Evolutionary conservation across 2,329 filamentous ascomycete genomes (phyloP), one percentile per base, ranked within the genome.

Genomic region (Trichophaea hybrida): DNA sequence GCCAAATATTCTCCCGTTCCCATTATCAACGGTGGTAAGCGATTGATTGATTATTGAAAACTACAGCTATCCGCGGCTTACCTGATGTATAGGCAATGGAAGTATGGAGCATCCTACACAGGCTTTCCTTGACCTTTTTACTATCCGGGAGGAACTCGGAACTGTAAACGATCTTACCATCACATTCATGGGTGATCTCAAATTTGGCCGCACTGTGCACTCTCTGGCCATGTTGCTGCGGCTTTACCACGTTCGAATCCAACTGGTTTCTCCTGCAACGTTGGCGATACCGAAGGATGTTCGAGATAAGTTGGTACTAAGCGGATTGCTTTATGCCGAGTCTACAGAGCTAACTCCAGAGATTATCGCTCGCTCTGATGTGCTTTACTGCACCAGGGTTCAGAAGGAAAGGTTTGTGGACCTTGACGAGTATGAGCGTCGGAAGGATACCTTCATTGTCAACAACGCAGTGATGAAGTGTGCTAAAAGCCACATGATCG

Each of bases 81-180:
- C 13, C 13, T 43, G 6, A 3, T 10, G 8, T 58, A 33, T 37
- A 65, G 67, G 93, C 55, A 98, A 98, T 72, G 93, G 93, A 65
- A 89, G 86, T 74, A 84, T 88, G 69, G 93, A 98, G 76, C 93
- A 98, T 74, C 93, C 93, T 0, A 98, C 93, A 0, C 93, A 98
- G 74, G 93, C 93, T 0, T 93, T 98, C 79, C 78, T 98, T 24
- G 93, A 98, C 70, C 84, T 98, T 60, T 98, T 96, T 77, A 97
- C 93, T 58, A 98, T 98, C 70, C 88, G 93, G 67, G 93, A 98
- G 74, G 93, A 98, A 74, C 79, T 97, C 6, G 93, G 93, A 65
- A 96, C 90, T 0, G 91, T 97, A 59, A 90, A 91, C 70, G 91
- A 91, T 56, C 78, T 98, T 65, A 97, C 88, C 49, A 94, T 98